These are phyloP conservation scores for Claviceps sp. DNA, from an alignment of 2,329 filamentous ascomycete species.

Conservation along the genomic window DNA sequence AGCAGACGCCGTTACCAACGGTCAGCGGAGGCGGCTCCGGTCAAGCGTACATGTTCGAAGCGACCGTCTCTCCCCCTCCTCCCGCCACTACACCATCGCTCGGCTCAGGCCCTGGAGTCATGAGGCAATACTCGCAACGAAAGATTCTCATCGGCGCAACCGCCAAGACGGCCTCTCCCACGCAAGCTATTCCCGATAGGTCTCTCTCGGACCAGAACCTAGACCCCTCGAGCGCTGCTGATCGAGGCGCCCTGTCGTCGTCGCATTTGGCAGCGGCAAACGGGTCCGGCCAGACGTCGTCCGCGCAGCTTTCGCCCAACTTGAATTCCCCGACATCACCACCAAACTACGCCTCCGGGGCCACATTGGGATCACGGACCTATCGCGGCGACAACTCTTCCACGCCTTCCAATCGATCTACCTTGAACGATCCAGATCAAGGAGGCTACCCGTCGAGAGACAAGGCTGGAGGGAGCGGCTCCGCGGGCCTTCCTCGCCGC, in stretches of 20 bases:
- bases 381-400: constrained; percentile 42
- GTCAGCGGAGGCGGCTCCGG: constrained; percentile 16
- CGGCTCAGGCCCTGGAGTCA: constrained; percentile 40
- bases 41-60: constrained; percentile 38
- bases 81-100: constrained; percentile 42
- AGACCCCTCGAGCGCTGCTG: constrained; percentile 55
- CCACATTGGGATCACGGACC: constrained; percentile 47
- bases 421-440: constrained; percentile 38
- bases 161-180: constrained; percentile 66
- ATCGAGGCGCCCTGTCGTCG: constrained; percentile 52
- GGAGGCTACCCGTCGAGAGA: constrained; percentile 17
- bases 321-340: constrained; percentile 59
- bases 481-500: constrained; percentile 34
- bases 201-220: constrained; percentile 50
- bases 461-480: constrained; percentile 10
- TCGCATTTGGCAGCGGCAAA: constrained; percentile 60
- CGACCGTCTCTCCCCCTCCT: constrained; percentile 38
- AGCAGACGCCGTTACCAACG: constrained; percentile 69
- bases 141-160: constrained; percentile 58
- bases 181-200: constrained; percentile 55
- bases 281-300: constrained; percentile 43
- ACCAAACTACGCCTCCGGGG: constrained; percentile 37
- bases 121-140: constrained; percentile 63
- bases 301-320: constrained; percentile 48
- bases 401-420: constrained; percentile 39